Conservation (phyloP, 352 stramenopile genomes). For the Stramenopiles sp. region DNA sequence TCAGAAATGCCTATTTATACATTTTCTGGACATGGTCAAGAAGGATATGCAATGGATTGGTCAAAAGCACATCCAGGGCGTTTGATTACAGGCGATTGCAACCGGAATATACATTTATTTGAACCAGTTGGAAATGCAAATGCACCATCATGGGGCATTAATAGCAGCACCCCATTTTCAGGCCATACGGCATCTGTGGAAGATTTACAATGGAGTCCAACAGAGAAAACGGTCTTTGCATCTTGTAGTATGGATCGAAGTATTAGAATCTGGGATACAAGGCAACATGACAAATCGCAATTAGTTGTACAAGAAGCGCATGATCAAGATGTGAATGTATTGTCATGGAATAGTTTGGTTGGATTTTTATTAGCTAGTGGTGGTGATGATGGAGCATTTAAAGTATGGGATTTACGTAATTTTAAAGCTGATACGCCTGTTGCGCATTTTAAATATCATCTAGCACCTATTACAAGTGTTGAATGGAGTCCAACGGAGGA, state of each 20-base stretch:
- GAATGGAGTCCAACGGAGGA: constrained; percentile 98
- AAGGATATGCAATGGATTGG: constrained; percentile 98
- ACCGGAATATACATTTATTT: constrained; percentile 88
- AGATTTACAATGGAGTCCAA: constrained; percentile 94
- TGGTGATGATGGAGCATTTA: constrained; percentile 88
- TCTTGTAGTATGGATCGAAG: constrained; percentile 76
- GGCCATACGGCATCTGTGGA: constrained; percentile 78
- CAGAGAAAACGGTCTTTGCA: constrained; percentile 83
- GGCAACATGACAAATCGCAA: constrained; percentile 66
- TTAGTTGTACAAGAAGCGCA: constrained; percentile 54
- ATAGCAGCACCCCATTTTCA: constrained; percentile 66
- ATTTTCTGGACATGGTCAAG: constrained; percentile 77
- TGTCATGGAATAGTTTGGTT: constrained; percentile 93
- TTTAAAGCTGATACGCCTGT: constrained; percentile 67
- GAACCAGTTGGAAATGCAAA: constrained; percentile 11
- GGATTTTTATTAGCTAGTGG: constrained; percentile 87
- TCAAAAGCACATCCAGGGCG: constrained; percentile 53
- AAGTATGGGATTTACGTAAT: constrained; percentile 83
- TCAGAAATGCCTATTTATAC: constrained; percentile 59
- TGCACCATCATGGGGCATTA: constrained; percentile 34
- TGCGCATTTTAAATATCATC: constrained; percentile 82
- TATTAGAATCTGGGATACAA: constrained; percentile 89
- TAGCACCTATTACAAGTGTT: constrained; percentile 84
- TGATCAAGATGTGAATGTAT: constrained; percentile 93
- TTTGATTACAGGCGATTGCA: constrained; percentile 85